Percentiles rank a stretch among this genome's conserved stretches.
Evolutionary conservation across 345 rosid genomes (phyloP).

Genomic region (Kandelia obovata): DNA sequence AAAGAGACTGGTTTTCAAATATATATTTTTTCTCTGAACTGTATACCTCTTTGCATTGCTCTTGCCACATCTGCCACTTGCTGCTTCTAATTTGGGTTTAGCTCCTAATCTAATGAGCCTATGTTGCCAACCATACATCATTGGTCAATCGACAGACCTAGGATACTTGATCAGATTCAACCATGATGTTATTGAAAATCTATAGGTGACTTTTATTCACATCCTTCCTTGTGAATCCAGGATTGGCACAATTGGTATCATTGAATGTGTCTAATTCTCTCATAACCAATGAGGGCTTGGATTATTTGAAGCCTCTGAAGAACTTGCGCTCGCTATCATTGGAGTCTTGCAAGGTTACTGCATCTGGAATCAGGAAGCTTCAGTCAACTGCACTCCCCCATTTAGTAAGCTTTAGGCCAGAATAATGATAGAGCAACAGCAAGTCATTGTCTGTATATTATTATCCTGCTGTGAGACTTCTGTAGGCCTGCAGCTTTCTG

Average conservation of each 20-base stretch:
- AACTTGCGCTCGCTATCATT: constrained; percentile 59
- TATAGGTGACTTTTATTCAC: no score
- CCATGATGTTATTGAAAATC: no score
- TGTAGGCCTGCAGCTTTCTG: no score
- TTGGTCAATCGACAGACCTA: no score
- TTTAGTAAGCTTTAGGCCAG: constrained; percentile 79
- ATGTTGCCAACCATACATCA: no score
- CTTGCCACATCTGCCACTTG: no score
- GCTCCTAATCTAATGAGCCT: no score
- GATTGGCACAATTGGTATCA: constrained; percentile 71
- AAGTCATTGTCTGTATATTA: not conserved
- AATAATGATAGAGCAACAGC: constrained; percentile 21
- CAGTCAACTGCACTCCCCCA: constrained; percentile 63
- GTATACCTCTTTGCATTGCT: no score
- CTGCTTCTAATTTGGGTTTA: no score
- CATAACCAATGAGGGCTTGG: constrained; percentile 62
- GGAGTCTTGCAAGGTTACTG: constrained; percentile 81
- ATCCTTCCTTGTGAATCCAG: constrained; percentile 34
- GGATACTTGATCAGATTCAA: no score
- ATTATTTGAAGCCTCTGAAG: constrained; percentile 69
- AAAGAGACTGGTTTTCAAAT: no score
- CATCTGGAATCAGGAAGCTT: constrained; percentile 67
- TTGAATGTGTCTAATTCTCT: constrained; percentile 78
- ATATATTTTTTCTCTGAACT: no score
- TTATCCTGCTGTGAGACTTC: not conserved